Conservation (phyloP, 495 filamentous ascomycete genomes). For the Aspergillus biplanus region DNA sequence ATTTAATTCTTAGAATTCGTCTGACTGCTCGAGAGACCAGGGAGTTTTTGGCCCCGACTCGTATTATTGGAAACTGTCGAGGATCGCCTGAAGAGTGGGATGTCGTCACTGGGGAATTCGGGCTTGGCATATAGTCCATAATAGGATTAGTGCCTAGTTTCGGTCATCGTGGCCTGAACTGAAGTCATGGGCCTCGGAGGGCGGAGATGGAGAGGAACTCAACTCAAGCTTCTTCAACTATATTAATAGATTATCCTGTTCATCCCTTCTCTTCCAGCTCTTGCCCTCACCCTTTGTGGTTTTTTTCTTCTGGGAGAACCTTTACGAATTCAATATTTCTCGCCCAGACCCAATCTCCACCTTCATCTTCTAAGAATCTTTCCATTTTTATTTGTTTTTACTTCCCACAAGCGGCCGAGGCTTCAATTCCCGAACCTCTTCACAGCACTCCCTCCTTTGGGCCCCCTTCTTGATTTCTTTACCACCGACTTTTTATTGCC, state of each 20-base stretch:
- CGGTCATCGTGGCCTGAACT: slow-evolving; percentile 51
- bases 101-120: slow-evolving; percentile 37
- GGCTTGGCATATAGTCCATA: slow-evolving; percentile 26
- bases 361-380: not conserved
- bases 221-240: slow-evolving; percentile 8
- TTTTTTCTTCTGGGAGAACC: not conserved
- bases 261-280: not conserved
- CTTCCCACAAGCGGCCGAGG: slow-evolving; percentile 4
- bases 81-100: slow-evolving; percentile 15
- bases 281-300: not conserved
- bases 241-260: slow-evolving; percentile 12
- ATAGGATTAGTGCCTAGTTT: slow-evolving; percentile 41
- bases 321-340: not conserved
- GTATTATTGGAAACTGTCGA: not conserved
- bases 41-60: no score
- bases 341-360: not conserved
- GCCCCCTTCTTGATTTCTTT: not conserved
- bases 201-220: slow-evolving; percentile 12
- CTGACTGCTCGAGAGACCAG: no score
- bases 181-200: slow-evolving; percentile 28
- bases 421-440: not conserved
- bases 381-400: slow-evolving; percentile 15
- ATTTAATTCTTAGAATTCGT: no score
- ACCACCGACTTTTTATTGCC: slow-evolving; percentile 23
- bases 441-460: slow-evolving; percentile 6